Evolutionary conservation across 129 eudicot genomes (phyloP), one percentile per base, ranked within the genome.

Genomic region (Rutidosis leptorrhynchoides): DNA sequence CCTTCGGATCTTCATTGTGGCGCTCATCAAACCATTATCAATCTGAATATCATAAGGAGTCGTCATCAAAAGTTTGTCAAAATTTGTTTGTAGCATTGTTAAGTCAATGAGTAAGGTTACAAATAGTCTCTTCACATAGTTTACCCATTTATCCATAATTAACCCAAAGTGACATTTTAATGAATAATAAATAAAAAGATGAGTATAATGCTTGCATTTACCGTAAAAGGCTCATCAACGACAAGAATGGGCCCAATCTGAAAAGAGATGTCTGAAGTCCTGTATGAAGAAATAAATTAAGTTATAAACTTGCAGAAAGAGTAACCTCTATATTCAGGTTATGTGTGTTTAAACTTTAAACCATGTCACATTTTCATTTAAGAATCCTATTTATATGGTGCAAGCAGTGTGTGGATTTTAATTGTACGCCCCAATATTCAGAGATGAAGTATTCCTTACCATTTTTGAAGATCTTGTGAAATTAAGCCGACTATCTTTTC

Each of bases 191-290:
- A 26, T n/a, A 10, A 2, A 62, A 14, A 19, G 40, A 42, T 56
- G 58, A 15, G 33, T 11, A 45, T 20, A 24, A 11, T 20, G 53
- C 17, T 45, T 10, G 59, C 27, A 49, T 64, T 71, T 83, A 94
- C 99, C 79, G 95, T 89, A 73, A 94, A 94, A 53, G 99, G 97
- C 72, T 94, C 97, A 25, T 94, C 95, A 53, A 86, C 33, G 64
- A 94, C 78, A n/a, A 94, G 88, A 64, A 94, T 79, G 45, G 99
- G 95, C 20, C 99, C 99, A 22, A 94, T 81, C 65, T 81, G 90
- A 57, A 94, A 94, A 17, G 97, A 78, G 85, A 95, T 89, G 66
- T 81, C 85, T 7, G 88, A 72, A 57, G 99, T 94, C 95, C 99
- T 94, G 86, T 66, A 69, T 11, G 30, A 22, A 58, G 32, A 72